Percentiles rank a stretch among this genome's conserved stretches.
phyloP scores from a whole-genome alignment of 208 protist genomes.

The Trypanosoma brucei region DNA sequence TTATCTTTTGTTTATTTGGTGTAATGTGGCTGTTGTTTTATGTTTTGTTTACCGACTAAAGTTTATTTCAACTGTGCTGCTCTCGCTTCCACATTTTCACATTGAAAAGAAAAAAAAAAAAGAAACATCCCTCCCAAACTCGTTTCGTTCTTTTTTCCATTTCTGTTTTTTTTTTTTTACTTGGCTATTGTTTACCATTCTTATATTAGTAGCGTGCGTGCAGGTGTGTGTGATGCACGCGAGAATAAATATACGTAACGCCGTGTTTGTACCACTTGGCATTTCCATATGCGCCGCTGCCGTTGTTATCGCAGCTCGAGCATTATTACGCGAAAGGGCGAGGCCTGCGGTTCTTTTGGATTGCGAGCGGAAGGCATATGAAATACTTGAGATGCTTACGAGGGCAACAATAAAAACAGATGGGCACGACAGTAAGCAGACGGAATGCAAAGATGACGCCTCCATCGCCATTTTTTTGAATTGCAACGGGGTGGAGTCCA shows the following conservation, averaged over 20 bases:
- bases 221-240: background rate
- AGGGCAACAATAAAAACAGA: background rate
- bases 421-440: background rate
- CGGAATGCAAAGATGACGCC: background rate
- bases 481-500: conserved; percentile 7
- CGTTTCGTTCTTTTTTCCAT: too few relatives aligned
- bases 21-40: too few relatives aligned
- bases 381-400: conserved; percentile 12
- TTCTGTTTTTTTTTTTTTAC: too few relatives aligned
- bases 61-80: too few relatives aligned
- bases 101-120: too few relatives aligned
- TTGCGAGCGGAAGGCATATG: conserved; percentile 15
- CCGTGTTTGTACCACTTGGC: conserved; percentile 9
- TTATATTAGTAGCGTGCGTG: too few relatives aligned
- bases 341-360: conserved; percentile 12
- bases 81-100: too few relatives aligned
- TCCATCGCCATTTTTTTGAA: conserved; percentile 12
- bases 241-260: background rate
- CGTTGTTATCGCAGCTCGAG: conserved; percentile 12
- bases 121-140: too few relatives aligned
- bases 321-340: conserved; percentile 3
- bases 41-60: too few relatives aligned
- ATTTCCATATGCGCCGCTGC: conserved; percentile 13
- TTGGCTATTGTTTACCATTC: too few relatives aligned
- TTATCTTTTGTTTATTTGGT: too few relatives aligned